A percentile compares a stretch with the other conserved stretches of the same genome.
Evolutionary conservation across 2,329 filamentous ascomycete species (phyloP).

Genomic region (Pyricularia sp.): DNA sequence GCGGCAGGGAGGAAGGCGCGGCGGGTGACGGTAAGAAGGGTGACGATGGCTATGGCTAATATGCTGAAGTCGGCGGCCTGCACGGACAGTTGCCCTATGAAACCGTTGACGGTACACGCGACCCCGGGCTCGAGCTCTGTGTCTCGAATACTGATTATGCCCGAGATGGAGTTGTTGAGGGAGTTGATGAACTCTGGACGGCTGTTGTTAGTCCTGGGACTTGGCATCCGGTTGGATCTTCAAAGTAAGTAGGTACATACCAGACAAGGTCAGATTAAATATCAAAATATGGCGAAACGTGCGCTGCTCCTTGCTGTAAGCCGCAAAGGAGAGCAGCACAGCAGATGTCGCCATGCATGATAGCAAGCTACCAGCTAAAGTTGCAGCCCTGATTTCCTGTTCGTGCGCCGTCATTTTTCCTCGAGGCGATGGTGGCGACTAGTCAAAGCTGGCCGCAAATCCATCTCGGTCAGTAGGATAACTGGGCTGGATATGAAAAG

Average conservation of each 20-base stretch:
- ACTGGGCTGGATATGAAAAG: not conserved
- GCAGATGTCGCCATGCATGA: conserved; percentile 7
- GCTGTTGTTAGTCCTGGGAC: not conserved
- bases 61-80: conserved; percentile 30
- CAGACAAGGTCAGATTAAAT: conserved; percentile 12
- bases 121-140: conserved; percentile 15
- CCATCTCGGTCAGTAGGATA: not conserved
- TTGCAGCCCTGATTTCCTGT: conserved; percentile 4
- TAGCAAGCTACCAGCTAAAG: conserved; percentile 9
- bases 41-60: conserved; percentile 27
- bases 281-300: conserved; percentile 13
- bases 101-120: conserved; percentile 28
- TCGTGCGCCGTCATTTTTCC: conserved; percentile 3
- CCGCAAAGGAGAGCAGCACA: conserved; percentile 8
- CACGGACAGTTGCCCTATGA: conserved; percentile 30
- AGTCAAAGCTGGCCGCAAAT: not conserved
- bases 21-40: conserved; percentile 11
- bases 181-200: conserved; percentile 26
- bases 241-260: conserved; percentile 6
- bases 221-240: not conserved
- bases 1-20: conserved; percentile 19
- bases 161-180: conserved; percentile 28
- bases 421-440: not conserved
- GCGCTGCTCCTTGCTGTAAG: conserved; percentile 9
- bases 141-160: conserved; percentile 19